Evolutionary conservation across 2,329 filamentous ascomycete genomes (phyloP).

Genomic region (Chaetomiaceae sp.): DNA sequence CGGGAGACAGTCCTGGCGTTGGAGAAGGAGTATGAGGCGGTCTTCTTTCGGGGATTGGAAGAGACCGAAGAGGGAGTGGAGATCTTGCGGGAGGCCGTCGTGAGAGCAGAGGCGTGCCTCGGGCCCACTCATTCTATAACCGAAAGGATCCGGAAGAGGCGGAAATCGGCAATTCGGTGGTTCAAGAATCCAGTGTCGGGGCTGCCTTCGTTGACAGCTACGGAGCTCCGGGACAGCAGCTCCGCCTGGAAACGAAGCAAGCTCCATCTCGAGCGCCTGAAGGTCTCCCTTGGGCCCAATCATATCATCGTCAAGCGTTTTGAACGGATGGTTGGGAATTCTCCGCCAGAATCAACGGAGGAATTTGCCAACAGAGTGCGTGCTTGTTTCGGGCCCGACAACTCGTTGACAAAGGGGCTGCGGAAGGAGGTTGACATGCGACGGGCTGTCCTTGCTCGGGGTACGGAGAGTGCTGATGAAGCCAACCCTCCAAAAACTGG

Average conservation of each 20-base stretch:
- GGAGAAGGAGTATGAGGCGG: not conserved
- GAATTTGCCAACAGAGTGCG: not conserved
- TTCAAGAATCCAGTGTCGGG: too few relatives aligned
- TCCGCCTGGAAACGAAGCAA: not conserved
- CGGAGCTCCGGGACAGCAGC: not conserved
- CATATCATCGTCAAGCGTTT: not conserved
- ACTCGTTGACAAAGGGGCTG: not conserved
- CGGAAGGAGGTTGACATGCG: not conserved
- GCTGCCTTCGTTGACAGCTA: too few relatives aligned
- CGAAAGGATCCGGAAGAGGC: not conserved
- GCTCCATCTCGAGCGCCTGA: not conserved
- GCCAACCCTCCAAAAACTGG: too few relatives aligned
- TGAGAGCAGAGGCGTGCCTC: not conserved
- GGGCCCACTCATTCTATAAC: not conserved
- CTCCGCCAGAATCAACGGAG: not conserved
- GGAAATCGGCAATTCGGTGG: not conserved
- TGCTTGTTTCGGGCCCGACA: slow-evolving; percentile 1
- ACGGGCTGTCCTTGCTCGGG: not conserved
- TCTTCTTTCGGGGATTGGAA: not conserved
- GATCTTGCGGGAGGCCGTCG: not conserved
- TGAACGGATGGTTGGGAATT: not conserved
- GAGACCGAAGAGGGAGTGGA: not conserved
- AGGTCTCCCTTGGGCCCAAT: not conserved
- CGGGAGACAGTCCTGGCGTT: not conserved
- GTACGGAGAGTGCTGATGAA: not conserved